Conservation (phyloP, 106 monocot species). For the Gastrodia elata region DNA sequence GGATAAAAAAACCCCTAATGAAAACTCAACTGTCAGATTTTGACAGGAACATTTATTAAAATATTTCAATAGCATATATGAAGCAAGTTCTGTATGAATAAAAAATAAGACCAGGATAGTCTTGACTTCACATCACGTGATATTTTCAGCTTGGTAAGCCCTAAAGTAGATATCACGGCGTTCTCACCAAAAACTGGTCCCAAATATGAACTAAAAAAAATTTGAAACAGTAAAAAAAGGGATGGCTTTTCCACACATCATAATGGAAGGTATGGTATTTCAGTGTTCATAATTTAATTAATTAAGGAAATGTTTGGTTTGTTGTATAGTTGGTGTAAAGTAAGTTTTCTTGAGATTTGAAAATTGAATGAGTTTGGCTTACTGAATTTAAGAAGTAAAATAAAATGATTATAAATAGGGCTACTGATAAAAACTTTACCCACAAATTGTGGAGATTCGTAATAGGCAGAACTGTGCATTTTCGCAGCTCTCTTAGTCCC, state of each 20-base stretch:
- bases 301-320: no score
- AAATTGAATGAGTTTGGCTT: no score
- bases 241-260: background rate
- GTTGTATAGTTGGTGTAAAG: no score
- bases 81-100: background rate
- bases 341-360: no score
- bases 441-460: no score
- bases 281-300: background rate
- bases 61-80: background rate
- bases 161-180: background rate
- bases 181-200: background rate
- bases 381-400: no score
- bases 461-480: no score
- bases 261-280: background rate
- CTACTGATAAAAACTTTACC: no score
- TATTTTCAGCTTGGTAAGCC: background rate
- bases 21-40: background rate
- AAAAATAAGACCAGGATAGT: background rate
- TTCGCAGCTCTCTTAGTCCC: no score
- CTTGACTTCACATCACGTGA: no score
- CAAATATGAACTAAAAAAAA: background rate
- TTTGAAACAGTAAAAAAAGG: background rate
- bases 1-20: background rate
- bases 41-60: background rate
- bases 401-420: background rate